Evolutionary conservation across 73 alveolate genomes (phyloP).

Genomic region (Halteria grandinella): DNA sequence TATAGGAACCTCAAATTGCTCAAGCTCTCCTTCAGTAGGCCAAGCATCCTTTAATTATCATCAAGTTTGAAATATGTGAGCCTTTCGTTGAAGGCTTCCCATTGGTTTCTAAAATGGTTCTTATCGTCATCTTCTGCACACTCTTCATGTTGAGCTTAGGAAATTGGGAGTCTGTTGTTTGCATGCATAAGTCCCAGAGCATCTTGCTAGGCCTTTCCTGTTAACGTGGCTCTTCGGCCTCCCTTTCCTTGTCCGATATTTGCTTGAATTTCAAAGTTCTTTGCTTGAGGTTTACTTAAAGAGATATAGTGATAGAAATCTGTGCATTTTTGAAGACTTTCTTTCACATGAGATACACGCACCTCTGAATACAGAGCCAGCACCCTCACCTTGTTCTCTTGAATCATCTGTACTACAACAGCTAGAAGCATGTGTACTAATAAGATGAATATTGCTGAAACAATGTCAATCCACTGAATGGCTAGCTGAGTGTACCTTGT

Average conservation of each 20-base stretch:
- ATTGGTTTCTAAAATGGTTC: too few relatives aligned
- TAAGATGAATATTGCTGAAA: not conserved
- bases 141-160: too few relatives aligned
- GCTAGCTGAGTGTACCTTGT: not conserved
- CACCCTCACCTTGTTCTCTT: constrained; percentile 31
- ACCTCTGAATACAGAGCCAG: constrained; percentile 26
- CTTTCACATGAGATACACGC: not conserved
- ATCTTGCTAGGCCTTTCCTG: constrained; percentile 17
- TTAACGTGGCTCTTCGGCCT: not conserved
- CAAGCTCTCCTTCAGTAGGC: too few relatives aligned
- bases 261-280: not conserved
- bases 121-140: too few relatives aligned
- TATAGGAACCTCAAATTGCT: too few relatives aligned
- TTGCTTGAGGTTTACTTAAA: not conserved
- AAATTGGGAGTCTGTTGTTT: too few relatives aligned
- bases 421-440: not conserved
- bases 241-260: not conserved
- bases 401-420: not conserved
- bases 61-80: too few relatives aligned
- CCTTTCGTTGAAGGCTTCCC: too few relatives aligned
- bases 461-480: not conserved
- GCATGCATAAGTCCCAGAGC: too few relatives aligned
- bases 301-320: not conserved
- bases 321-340: constrained; percentile 7
- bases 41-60: too few relatives aligned